Conservation (phyloP, 2,329 filamentous ascomycete species). For the Sporothrix humicola region DNA sequence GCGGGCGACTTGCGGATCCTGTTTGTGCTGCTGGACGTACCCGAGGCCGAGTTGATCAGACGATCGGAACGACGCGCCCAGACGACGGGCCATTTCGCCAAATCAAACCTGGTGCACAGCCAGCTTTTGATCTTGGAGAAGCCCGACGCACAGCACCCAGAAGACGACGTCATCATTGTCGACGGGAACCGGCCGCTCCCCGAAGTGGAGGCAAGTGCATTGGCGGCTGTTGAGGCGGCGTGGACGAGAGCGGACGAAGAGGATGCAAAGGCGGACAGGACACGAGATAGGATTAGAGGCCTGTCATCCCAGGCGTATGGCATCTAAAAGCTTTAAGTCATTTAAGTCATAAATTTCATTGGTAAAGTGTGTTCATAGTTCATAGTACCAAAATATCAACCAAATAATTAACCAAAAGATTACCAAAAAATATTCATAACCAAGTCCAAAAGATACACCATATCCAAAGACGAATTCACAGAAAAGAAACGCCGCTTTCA, state of each 20-base stretch:
- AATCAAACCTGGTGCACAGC: slow-evolving; percentile 73
- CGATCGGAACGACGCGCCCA: slow-evolving; percentile 64
- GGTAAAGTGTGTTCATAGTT: too few relatives aligned
- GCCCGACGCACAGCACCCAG: slow-evolving; percentile 50
- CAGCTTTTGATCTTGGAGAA: slow-evolving; percentile 72
- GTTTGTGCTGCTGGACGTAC: slow-evolving; percentile 73
- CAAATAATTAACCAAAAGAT: too few relatives aligned
- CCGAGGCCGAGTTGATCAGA: slow-evolving; percentile 65
- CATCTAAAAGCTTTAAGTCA: too few relatives aligned
- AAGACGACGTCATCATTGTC: slow-evolving; percentile 39
- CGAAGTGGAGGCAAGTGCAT: slow-evolving; percentile 30
- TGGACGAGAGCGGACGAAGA: slow-evolving; percentile 21
- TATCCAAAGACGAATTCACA: too few relatives aligned
- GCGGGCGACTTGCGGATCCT: slow-evolving; percentile 64
- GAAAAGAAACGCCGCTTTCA: too few relatives aligned
- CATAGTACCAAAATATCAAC: too few relatives aligned
- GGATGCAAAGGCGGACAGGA: background rate
- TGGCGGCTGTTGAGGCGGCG: slow-evolving; percentile 26
- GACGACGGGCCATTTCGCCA: slow-evolving; percentile 70
- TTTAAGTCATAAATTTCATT: too few relatives aligned
- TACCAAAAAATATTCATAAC: too few relatives aligned
- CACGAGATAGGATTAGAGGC: too few relatives aligned
- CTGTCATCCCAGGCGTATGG: too few relatives aligned
- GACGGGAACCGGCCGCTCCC: slow-evolving; percentile 28
- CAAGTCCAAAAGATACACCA: too few relatives aligned